Percentiles rank a stretch among this genome's conserved stretches.
phyloP scores from a whole-genome alignment of 1,284 basidiomycete species.

The Pseudozyma pruni region DNA sequence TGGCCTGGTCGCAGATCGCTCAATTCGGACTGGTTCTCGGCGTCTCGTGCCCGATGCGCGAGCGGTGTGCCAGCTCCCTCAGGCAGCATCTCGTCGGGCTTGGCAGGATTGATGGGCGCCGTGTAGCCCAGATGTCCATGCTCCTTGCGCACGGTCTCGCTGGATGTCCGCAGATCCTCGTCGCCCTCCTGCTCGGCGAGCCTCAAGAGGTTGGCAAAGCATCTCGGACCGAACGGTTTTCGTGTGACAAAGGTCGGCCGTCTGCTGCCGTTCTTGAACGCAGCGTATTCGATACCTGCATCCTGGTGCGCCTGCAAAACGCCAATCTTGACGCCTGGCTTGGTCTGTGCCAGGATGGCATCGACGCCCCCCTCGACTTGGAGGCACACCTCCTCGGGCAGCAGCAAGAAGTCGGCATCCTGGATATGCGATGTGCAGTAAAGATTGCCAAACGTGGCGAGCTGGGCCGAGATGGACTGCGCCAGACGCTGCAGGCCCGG shows the following conservation, averaged over 20 bases:
- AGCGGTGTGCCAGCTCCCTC: slow-evolving; percentile 14
- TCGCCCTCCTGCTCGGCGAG: slow-evolving; percentile 33
- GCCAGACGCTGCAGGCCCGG: slow-evolving; percentile 47
- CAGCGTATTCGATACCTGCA: slow-evolving; percentile 40
- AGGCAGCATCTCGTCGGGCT: slow-evolving; percentile 9
- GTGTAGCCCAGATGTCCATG: slow-evolving; percentile 41
- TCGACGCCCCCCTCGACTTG: slow-evolving; percentile 39
- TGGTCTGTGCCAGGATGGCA: slow-evolving; percentile 38
- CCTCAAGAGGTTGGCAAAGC: slow-evolving; percentile 39
- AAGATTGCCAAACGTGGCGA: slow-evolving; percentile 53
- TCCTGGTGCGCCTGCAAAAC: slow-evolving; percentile 54
- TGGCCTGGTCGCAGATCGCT: slow-evolving; percentile 10
- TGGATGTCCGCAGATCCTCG: slow-evolving; percentile 6
- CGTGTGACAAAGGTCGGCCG: slow-evolving; percentile 50
- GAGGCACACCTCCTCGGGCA: slow-evolving; percentile 50
- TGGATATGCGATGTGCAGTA: slow-evolving; percentile 49
- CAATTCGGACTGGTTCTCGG: slow-evolving; percentile 1
- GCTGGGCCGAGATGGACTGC: slow-evolving; percentile 48
- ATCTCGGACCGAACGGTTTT: slow-evolving; percentile 52
- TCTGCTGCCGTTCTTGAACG: slow-evolving; percentile 36
- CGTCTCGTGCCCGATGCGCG: neutral
- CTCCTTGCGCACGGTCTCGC: slow-evolving; percentile 18
- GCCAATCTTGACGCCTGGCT: slow-evolving; percentile 50
- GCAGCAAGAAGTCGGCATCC: slow-evolving; percentile 45
- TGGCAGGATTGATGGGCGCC: slow-evolving; percentile 17